These are phyloP conservation scores for Hypomyces rosellus DNA, from an alignment of 2,329 filamentous ascomycete genomes.

Conservation along the genomic window DNA sequence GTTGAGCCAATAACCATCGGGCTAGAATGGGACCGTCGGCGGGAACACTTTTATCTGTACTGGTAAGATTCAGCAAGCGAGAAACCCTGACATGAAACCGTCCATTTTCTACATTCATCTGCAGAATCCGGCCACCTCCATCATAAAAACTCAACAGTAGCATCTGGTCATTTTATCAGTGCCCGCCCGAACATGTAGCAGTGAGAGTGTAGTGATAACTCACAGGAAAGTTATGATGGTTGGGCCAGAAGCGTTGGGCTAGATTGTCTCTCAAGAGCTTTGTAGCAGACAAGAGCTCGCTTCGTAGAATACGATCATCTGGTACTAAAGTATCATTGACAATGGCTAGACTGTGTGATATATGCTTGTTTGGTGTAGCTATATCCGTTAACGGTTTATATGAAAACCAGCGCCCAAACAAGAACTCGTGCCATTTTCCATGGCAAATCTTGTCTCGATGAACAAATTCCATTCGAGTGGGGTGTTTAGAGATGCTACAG, in stretches of 20 bases:
- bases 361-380: background rate
- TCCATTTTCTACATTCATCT: background rate
- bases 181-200: no score
- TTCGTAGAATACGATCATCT: background rate
- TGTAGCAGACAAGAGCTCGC: background rate
- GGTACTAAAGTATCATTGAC: background rate
- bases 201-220: background rate
- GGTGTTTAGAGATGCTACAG: no score
- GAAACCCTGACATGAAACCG: background rate
- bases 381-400: no score
- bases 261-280: background rate
- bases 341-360: background rate
- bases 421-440: no score
- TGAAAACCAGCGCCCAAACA: no score
- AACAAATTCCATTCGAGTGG: no score
- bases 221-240: conserved; percentile 2
- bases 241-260: background rate
- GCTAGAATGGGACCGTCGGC: background rate
- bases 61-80: background rate
- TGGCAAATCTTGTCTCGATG: no score
- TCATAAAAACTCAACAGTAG: background rate
- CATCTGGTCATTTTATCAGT: background rate
- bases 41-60: background rate
- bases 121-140: background rate
- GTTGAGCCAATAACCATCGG: background rate